Evolutionary conservation across 495 filamentous ascomycete species (phyloP).

Genomic region (Achaetomiella virescens): DNA sequence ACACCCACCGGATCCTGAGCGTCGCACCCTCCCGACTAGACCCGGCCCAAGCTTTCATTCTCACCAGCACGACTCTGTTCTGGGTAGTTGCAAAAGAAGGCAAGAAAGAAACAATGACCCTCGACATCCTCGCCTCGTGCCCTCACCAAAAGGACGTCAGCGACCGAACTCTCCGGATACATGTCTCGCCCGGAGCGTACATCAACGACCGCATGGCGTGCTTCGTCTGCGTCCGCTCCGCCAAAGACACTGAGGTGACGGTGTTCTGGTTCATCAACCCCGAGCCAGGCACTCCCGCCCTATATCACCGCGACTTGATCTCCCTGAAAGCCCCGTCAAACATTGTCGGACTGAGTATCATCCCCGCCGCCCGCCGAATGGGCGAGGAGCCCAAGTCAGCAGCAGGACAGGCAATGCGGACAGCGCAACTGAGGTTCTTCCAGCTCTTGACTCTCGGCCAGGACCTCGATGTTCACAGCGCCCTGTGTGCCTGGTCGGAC

Average conservation of each 20-base stretch:
- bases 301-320: conserved; percentile 21
- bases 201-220: conserved; percentile 18
- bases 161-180: conserved; percentile 32
- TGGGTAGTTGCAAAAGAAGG: conserved; percentile 24
- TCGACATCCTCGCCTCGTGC: conserved; percentile 33
- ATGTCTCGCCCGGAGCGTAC: conserved; percentile 23
- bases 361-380: conserved; percentile 15
- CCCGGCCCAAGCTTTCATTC: conserved; percentile 47
- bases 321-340: conserved; percentile 8
- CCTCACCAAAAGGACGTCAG: conserved; percentile 41
- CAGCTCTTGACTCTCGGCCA: conserved; percentile 27
- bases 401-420: conserved; percentile 2
- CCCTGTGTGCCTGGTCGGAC: conserved; percentile 28
- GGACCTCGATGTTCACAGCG: conserved; percentile 20
- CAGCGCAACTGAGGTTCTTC: conserved; percentile 22
- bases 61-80: conserved; percentile 43
- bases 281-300: conserved; percentile 12
- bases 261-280: conserved; percentile 28
- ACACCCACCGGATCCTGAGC: conserved; percentile 46
- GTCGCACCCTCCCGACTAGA: conserved; percentile 42
- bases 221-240: conserved; percentile 25
- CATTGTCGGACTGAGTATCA: conserved; percentile 18
- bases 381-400: background rate
- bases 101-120: conserved; percentile 12
- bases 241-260: conserved; percentile 14